A percentile compares a stretch with the other conserved stretches of the same genome.
phyloP scores from a whole-genome alignment of 768 basidiomycete genomes.

The Amanita phalloides region DNA sequence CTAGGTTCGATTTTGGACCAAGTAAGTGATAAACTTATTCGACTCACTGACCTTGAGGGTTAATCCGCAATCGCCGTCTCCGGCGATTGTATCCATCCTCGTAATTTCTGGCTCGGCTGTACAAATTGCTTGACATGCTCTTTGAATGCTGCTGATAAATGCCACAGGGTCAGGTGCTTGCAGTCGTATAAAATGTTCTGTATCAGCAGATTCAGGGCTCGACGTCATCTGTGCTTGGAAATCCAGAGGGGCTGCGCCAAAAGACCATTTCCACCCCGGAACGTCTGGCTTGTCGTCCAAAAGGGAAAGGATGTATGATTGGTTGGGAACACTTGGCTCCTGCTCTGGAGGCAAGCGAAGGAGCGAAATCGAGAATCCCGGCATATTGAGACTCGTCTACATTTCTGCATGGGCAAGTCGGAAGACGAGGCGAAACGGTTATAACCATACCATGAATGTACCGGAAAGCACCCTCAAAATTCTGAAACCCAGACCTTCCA shows the following conservation, averaged over 20 bases:
- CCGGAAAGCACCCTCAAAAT: slow-evolving; percentile 62
- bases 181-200: slow-evolving; percentile 10
- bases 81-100: slow-evolving; percentile 81
- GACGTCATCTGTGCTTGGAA: slow-evolving; percentile 5
- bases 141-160: slow-evolving; percentile 45
- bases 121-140: slow-evolving; percentile 58
- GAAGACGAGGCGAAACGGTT: not conserved
- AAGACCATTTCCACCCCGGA: slow-evolving; percentile 83
- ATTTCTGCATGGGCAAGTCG: not conserved
- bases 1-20: slow-evolving; percentile 11
- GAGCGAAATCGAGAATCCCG: slow-evolving; percentile 81
- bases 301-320: slow-evolving; percentile 44
- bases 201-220: not conserved
- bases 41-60: slow-evolving; percentile 30
- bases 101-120: slow-evolving; percentile 85
- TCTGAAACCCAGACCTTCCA: slow-evolving; percentile 45
- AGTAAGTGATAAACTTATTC: not conserved
- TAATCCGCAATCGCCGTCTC: slow-evolving; percentile 68
- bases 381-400: slow-evolving; percentile 87
- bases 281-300: slow-evolving; percentile 58
- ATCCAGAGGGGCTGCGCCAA: slow-evolving; percentile 27
- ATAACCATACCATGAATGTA: slow-evolving; percentile 65
- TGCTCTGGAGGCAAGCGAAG: slow-evolving; percentile 53
- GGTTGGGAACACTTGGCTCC: slow-evolving; percentile 25
- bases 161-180: slow-evolving; percentile 27